Conservation (phyloP, 495 filamentous ascomycete species). For the Podospora bellae-mahoneyi region DNA sequence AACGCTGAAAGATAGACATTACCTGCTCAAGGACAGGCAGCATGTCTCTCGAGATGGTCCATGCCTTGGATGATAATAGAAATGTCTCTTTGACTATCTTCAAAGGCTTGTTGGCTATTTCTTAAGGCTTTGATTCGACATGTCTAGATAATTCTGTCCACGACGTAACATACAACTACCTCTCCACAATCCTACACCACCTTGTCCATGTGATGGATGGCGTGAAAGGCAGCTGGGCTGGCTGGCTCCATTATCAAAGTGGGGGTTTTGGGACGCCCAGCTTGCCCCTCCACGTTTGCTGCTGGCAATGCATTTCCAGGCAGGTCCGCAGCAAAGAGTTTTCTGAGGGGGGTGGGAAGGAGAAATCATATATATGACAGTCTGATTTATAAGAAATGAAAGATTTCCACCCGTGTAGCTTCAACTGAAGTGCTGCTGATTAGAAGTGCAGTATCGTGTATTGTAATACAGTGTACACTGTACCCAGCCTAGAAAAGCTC, state of each 20-base stretch:
- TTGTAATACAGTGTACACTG: neutral
- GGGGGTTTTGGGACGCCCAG: neutral
- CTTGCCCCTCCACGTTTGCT: neutral
- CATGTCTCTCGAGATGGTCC: too few relatives aligned
- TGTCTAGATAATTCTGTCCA: too few relatives aligned
- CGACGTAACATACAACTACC: too few relatives aligned
- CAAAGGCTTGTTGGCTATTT: too few relatives aligned
- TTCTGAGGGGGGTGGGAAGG: neutral
- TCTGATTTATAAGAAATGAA: neutral
- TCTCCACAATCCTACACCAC: neutral
- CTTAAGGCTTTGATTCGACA: too few relatives aligned
- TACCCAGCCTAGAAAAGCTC: neutral
- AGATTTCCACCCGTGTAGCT: neutral
- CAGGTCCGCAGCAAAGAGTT: neutral
- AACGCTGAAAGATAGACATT: too few relatives aligned
- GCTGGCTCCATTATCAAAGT: neutral
- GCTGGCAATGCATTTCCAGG: neutral
- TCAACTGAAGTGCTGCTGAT: neutral
- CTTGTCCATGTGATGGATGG: neutral
- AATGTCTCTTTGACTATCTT: too few relatives aligned
- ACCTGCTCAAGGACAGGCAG: too few relatives aligned
- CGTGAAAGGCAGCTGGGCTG: neutral
- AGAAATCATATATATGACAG: neutral
- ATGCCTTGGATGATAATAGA: too few relatives aligned
- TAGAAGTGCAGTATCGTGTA: neutral